Evolutionary conservation across 805 yeast species (phyloP), one percentile per base, ranked within the genome.

Genomic region (Barnettozyma wickerhamii): DNA sequence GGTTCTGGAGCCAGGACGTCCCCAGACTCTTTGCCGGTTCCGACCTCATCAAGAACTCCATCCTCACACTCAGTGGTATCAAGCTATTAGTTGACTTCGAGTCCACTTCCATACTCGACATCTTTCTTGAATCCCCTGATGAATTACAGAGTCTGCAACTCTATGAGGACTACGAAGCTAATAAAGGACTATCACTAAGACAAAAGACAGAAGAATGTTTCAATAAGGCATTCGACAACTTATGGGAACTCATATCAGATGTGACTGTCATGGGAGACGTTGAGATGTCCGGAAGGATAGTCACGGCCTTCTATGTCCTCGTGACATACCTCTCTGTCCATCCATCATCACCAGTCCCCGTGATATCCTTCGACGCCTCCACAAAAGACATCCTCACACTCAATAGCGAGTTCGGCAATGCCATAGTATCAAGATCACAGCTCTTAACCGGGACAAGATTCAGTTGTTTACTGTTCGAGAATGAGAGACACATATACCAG

Each of bases 271-370:
- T 48, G 2, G 2, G 14, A 3, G 35, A 28, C 6, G 32, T 30
- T 13, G 45, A 48, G 6, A 26, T 35, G 2, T 43, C 42, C 5
- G 55, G 49, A 1, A 24, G 43, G 3, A 23, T 47, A 6, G 31
- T 49, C 18, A 35, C 48, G 10, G 37, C 49, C 5, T 45, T 50
- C 19, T 46, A 47, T 20, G 33, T 48, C 12, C 30, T 51, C 9
- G 48, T 51, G 35, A 43, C 53, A 3, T 47, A 46, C 12, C 37
- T 48, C 7, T 33, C 51, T 3, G 47, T 50, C 2, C 56, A 48
- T 32, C 56, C 56, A 12, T 35, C 43, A 1, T 42, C 50, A 4
- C 40, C 42, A 7, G 20, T 33, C 1, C 26, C 48, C 1, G 24
- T 46, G 10, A 23, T 35, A 2, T 9, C 44, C 3, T 41, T 35